Evolutionary conservation across 2,329 filamentous ascomycete genomes (phyloP), one percentile per base, ranked within the genome.

Genomic region (Aspergillus tubingensis): DNA sequence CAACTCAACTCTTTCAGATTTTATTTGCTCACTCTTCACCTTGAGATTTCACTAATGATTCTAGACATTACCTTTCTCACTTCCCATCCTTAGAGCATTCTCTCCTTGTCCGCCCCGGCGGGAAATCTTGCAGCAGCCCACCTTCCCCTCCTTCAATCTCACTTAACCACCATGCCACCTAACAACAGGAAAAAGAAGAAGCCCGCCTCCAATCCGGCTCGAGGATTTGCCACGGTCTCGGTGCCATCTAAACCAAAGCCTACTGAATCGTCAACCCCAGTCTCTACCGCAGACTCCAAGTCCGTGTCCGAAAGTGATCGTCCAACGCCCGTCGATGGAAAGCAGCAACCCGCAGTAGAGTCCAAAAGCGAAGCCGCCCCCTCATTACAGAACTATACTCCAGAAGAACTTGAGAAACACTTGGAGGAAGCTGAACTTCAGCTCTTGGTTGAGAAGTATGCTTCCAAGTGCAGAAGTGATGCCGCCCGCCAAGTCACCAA

Each of bases 181-280:
- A 81, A 82, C 63, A 90, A 91, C 63, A 90, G 91, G 78, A 96
- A 96, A 80, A 96, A 97, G 81, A 96, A 92, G 83, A 98, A 97
- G 85, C 84, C 90, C 58, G 86, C 86, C 25, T 86, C 89, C 32
- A 98, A 97, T 77, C 91, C 93, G 61, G 92, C 92, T 41, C 85
- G 95, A 76, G 95, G 93, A 17, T 96, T 97, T 79, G 92, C 94
- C 65, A 99, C 95, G 5, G 96, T 91, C 11, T 98, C 94, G 1
- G 85, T 96, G 61, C 91, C 92, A 47, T 96, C 92, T 23, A 96
- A 93, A 73, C 82, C 85, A 49, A 92, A 94, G 71, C 64, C 76
- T 60, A 72, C 77, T 39, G 76, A 78, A 44, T 64, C 69, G 47
- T 72, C 73, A 48, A 62, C 70, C 5, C 68, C 69, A 19, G 60